Evolutionary conservation across 768 basidiomycete species (phyloP).

Genomic region (Boletus eberwhitei): DNA sequence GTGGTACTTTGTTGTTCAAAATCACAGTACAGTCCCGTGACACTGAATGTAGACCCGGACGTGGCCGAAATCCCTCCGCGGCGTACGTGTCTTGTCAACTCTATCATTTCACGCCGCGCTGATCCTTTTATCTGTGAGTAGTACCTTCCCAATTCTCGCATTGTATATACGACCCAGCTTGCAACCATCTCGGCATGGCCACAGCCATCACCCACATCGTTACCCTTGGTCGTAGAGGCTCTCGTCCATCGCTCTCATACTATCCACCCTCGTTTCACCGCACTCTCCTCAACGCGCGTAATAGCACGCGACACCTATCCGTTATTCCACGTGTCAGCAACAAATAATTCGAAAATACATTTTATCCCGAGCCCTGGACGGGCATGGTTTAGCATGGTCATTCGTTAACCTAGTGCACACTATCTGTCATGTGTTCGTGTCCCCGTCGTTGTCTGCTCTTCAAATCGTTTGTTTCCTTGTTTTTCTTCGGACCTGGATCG

Average conservation of each 20-base stretch:
- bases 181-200: neutral
- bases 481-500: neutral
- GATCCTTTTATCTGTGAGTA: neutral
- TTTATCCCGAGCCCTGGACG: neutral
- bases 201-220: neutral
- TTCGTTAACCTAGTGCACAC: neutral
- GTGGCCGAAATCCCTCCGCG: neutral
- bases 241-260: neutral
- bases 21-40: conserved; percentile 7
- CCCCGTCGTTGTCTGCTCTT: neutral
- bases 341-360: conserved; percentile 11
- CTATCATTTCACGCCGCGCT: neutral
- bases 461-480: neutral
- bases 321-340: conserved; percentile 5
- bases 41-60: neutral
- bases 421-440: neutral
- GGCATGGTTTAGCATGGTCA: neutral
- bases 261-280: neutral
- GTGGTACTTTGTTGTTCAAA: conserved; percentile 28
- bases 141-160: neutral
- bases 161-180: conserved; percentile 1
- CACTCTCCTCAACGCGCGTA: neutral
- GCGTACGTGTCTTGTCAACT: conserved; percentile 5
- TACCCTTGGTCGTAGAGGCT: neutral
- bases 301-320: neutral